Evolutionary conservation across 495 filamentous ascomycete genomes (phyloP).

Genomic region (Aspergillus indologenus): DNA sequence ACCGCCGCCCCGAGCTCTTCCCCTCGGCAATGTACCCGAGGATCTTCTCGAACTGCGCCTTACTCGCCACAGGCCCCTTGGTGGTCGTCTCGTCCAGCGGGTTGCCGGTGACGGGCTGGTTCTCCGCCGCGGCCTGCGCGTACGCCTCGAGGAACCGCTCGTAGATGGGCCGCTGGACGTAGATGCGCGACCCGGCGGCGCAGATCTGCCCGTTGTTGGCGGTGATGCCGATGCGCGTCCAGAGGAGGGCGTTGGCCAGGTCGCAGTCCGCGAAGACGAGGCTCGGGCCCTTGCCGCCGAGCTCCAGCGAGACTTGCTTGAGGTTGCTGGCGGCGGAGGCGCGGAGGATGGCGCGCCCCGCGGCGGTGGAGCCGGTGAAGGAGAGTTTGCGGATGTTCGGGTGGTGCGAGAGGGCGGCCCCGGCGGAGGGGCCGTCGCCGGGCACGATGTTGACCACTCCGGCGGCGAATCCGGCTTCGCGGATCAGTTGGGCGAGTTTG

Average conservation of each 20-base stretch:
- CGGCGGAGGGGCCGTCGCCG: slow-evolving; percentile 74
- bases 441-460: slow-evolving; percentile 88
- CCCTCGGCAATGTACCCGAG: slow-evolving; percentile 72
- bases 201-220: slow-evolving; percentile 55
- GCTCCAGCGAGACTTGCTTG: slow-evolving; percentile 47
- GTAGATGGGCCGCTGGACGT: slow-evolving; percentile 54
- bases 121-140: slow-evolving; percentile 13
- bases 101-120: slow-evolving; percentile 58
- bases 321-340: slow-evolving; percentile 43
- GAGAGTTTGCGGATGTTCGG: slow-evolving; percentile 72
- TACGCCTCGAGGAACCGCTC: slow-evolving; percentile 47
- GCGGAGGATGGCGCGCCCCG: slow-evolving; percentile 29
- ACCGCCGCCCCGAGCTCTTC: slow-evolving; percentile 70
- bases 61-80: slow-evolving; percentile 83
- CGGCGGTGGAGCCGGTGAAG: slow-evolving; percentile 26
- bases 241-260: slow-evolving; percentile 39
- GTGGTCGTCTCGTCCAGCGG: slow-evolving; percentile 67
- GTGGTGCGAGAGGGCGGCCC: slow-evolving; percentile 73
- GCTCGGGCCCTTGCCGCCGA: slow-evolving; percentile 44
- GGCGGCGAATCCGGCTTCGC: slow-evolving; percentile 81
- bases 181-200: slow-evolving; percentile 48
- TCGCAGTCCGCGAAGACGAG: slow-evolving; percentile 47
- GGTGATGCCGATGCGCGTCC: slow-evolving; percentile 43
- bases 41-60: slow-evolving; percentile 78
- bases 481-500: slow-evolving; percentile 75